phyloP scores from a whole-genome alignment of 495 filamentous ascomycete species.

The Neurospora hispaniola region DNA sequence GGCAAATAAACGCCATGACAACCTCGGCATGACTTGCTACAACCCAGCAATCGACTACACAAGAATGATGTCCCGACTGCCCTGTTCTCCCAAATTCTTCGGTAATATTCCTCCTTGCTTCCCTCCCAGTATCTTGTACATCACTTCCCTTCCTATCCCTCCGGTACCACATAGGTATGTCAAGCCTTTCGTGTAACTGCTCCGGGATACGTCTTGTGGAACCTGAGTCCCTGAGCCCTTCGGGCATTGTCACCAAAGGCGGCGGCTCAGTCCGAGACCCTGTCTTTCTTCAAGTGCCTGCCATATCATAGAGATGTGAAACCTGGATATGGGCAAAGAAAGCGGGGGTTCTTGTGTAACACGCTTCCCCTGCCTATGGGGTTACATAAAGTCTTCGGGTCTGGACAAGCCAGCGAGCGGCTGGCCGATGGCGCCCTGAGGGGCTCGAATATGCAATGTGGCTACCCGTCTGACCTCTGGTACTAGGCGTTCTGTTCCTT shows the following conservation, averaged over 20 bases:
- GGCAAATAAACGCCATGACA: not conserved
- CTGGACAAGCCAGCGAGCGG: not conserved
- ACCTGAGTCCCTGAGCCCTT: not conserved
- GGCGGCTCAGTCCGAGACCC: not conserved
- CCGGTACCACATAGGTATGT: not conserved
- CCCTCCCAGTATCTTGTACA: not conserved
- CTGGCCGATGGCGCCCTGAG: not conserved
- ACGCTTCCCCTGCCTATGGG: not conserved
- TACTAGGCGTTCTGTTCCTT: not conserved
- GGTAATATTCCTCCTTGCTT: not conserved
- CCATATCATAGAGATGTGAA: not conserved
- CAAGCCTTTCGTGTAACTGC: not conserved
- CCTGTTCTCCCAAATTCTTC: not conserved
- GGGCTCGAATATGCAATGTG: not conserved
- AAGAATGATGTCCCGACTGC: not conserved
- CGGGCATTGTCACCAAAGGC: not conserved
- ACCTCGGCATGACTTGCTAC: not conserved
- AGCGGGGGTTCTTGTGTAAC: not conserved
- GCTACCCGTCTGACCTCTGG: not conserved
- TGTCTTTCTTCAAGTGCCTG: not conserved
- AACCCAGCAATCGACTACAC: not conserved
- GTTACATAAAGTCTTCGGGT: not conserved
- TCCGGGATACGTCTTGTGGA: not conserved
- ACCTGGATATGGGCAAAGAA: not conserved
- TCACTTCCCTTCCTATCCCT: not conserved